Base-by-base conservation (phyloP, 2,329 filamentous ascomycete species). In the Rachicladosporium sp. region DNA sequence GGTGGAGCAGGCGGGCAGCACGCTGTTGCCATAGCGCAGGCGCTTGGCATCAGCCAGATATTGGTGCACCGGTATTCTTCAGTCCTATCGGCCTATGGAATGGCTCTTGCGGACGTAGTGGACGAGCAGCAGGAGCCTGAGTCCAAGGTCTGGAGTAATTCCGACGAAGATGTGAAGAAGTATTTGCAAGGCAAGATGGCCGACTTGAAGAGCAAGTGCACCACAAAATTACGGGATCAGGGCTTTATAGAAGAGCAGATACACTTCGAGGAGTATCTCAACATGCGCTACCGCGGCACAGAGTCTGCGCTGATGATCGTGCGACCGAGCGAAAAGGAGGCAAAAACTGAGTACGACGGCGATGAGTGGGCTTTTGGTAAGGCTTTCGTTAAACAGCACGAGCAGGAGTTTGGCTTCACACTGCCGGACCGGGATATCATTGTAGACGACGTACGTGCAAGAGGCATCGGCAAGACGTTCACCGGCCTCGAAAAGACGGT, bases 1-100 rank as follows among this genome's bases (percentile, higher is more conserved):
- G 86, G 87, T 29, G 86, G 86, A 40, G 86, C 87, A 0, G 86
- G 86, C 35, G 85, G 85, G 0, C 85, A 93, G 57, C 85, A 93
- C 52, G 86, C 85, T 1, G 81, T 87, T 15, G 82, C 82, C 1
- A 89, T 93, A 48, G 86, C 83, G 1, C 76, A 83, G 49, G 80
- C 80, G 3, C 66, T 93, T 1, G 84, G 84, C 0, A 85, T 93
- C 46, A 74, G 73, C 27, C 83, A 88, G 53, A 87, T 91, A 29
- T 69, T 93, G 9, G 71, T 93, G 4, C 86, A 91, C 57, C 69
- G 80, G 38, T 89, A 91, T 57, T 91, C 85, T 0, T 89, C 83
- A 0, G 82, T 93, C 1, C 68, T 93, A 1, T 91, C 85, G 1
- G 86, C 85, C 0, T 91, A 93, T 49, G 85, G 85, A 6, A 91